Percentiles rank a stretch among this genome's conserved stretches.
Evolutionary conservation across 2,329 filamentous ascomycete genomes (phyloP).

Genomic region (Curvularia eragrostidis): DNA sequence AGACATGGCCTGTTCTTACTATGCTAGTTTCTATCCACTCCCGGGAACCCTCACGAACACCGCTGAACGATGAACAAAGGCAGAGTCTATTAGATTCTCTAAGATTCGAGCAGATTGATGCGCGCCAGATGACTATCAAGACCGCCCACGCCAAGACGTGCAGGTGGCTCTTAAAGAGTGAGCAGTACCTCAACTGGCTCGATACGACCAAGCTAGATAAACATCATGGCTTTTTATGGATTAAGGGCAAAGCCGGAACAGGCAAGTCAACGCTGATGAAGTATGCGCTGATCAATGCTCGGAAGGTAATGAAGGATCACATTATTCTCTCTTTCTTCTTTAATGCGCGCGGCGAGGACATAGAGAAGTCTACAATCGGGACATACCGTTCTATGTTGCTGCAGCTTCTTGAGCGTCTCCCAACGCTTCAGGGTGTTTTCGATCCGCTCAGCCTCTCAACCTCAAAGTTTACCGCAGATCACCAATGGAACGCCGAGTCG

Average conservation of each 20-base stretch:
- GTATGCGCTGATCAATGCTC: conserved; percentile 23
- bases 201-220: conserved; percentile 32
- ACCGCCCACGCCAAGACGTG: conserved; percentile 51
- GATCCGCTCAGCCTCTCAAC: conserved; percentile 7
- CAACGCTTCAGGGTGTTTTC: conserved; percentile 16
- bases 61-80: conserved; percentile 11
- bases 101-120: conserved; percentile 50
- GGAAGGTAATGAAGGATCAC: conserved; percentile 16
- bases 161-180: conserved; percentile 50
- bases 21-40: not conserved
- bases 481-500: conserved; percentile 22
- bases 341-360: conserved; percentile 29
- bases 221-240: conserved; percentile 56
- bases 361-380: conserved; percentile 34
- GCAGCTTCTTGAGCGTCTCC: conserved; percentile 31
- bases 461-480: conserved; percentile 2
- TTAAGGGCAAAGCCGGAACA: conserved; percentile 49
- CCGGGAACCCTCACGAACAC: not conserved
- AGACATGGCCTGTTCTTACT: not conserved
- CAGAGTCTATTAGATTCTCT: conserved; percentile 44
- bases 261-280: conserved; percentile 56
- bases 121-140: conserved; percentile 48
- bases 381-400: conserved; percentile 36
- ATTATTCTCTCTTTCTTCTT: conserved; percentile 35
- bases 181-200: conserved; percentile 51